Evolutionary conservation across 2,329 filamentous ascomycete species (phyloP).

Genomic region (Fusarium continuum): DNA sequence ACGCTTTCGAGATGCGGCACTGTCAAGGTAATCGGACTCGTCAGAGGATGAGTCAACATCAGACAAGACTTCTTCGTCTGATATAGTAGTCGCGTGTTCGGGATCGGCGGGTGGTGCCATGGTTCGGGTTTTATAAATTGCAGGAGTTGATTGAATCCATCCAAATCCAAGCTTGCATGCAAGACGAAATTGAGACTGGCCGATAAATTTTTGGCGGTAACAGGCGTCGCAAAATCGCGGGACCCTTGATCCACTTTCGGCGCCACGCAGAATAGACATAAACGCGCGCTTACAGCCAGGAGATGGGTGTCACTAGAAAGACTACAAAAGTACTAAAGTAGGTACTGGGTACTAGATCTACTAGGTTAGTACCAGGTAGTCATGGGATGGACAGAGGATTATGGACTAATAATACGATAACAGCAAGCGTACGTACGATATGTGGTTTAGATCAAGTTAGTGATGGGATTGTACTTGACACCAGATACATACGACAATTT

Average conservation of each 20-base stretch:
- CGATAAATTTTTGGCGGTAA: conserved; percentile 44
- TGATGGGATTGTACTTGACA: too few relatives aligned
- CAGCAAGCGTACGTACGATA: too few relatives aligned
- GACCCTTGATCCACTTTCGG: conserved; percentile 17
- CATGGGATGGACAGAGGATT: too few relatives aligned
- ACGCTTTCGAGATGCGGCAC: conserved; percentile 56
- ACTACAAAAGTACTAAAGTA: too few relatives aligned
- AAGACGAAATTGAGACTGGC: conserved; percentile 20
- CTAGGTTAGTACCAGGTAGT: too few relatives aligned
- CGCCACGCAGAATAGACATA: conserved; percentile 21
- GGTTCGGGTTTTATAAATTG: conserved; percentile 37
- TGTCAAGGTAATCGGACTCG: conserved; percentile 62
- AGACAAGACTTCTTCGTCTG: conserved; percentile 28
- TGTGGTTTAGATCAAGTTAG: neutral
- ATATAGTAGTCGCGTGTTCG: conserved; percentile 25
- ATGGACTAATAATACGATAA: too few relatives aligned
- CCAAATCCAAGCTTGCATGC: conserved; percentile 5
- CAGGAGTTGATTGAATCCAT: conserved; percentile 31
- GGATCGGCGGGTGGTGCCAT: conserved; percentile 36
- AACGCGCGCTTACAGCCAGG: conserved; percentile 44
- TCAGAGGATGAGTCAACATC: conserved; percentile 42
- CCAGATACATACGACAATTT: neutral
- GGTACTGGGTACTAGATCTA: too few relatives aligned
- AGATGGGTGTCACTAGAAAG: neutral
- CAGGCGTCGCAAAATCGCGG: conserved; percentile 36